Conservation (phyloP, 2,329 filamentous ascomycete species). For the Stagonosporopsis vannaccii region DNA sequence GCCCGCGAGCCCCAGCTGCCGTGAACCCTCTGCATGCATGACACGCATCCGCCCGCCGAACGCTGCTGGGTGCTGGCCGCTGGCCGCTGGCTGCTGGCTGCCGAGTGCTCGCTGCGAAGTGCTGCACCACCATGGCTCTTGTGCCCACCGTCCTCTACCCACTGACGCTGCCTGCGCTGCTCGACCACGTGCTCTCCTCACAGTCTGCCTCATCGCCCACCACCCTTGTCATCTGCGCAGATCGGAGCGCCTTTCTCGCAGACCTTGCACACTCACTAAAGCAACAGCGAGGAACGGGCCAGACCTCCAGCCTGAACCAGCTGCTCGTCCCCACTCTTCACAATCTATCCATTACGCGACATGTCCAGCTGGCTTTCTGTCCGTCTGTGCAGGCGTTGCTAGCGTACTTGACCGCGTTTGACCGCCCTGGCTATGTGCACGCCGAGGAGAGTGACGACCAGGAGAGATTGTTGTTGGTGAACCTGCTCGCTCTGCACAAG, state of each 20-base stretch:
- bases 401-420: constrained; percentile 70
- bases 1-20: constrained; percentile 1
- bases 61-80: background rate
- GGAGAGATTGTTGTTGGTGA: constrained; percentile 66
- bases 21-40: constrained; percentile 4
- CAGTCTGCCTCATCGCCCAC: constrained; percentile 61
- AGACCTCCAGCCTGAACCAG: constrained; percentile 26
- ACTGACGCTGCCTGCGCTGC: constrained; percentile 58
- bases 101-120: background rate
- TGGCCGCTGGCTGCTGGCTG: background rate
- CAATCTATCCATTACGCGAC: constrained; percentile 71
- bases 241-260: constrained; percentile 69
- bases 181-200: constrained; percentile 68
- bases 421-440: constrained; percentile 18
- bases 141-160: constrained; percentile 50
- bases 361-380: constrained; percentile 74
- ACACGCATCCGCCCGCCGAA: background rate
- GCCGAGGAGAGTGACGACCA: constrained; percentile 13
- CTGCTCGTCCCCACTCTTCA: constrained; percentile 72
- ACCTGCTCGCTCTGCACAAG: constrained; percentile 70
- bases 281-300: constrained; percentile 20
- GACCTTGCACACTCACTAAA: constrained; percentile 62
- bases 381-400: constrained; percentile 79
- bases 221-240: constrained; percentile 74
- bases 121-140: constrained; percentile 22